Conservation (phyloP, 1,284 basidiomycete species). For the Rhodofomes roseus region DNA sequence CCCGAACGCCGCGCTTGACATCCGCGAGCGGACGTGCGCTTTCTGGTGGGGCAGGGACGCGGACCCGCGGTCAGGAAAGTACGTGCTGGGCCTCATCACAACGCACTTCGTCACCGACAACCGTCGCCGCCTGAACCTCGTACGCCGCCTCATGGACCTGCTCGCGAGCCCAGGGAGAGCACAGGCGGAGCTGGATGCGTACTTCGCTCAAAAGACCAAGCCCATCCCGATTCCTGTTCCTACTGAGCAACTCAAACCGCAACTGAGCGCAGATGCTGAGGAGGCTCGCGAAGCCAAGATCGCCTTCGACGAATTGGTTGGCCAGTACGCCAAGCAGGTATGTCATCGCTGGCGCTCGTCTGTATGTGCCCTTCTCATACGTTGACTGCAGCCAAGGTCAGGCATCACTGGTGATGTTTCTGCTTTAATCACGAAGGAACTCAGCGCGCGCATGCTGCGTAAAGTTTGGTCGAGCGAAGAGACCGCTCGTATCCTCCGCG, state of each 20-base stretch:
- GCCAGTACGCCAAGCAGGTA: neutral
- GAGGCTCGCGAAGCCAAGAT: neutral
- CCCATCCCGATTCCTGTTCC: neutral
- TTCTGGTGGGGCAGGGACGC: constrained; percentile 2
- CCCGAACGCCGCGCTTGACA: neutral
- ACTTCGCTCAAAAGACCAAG: neutral
- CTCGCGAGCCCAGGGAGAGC: neutral
- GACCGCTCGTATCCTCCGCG: neutral
- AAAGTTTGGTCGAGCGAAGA: constrained; percentile 2
- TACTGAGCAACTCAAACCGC: neutral
- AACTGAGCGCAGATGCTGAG: neutral
- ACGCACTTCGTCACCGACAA: constrained; percentile 3
- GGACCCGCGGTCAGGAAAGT: neutral
- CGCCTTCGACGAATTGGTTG: neutral
- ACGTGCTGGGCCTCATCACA: neutral
- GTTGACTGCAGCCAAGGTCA: neutral
- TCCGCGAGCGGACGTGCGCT: neutral
- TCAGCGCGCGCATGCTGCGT: neutral
- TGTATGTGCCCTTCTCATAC: neutral
- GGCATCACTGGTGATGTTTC: neutral
- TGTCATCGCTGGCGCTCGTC: neutral
- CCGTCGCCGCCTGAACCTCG: neutral
- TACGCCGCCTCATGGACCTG: constrained; percentile 3
- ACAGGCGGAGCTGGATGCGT: neutral
- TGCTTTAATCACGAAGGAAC: too few species aligned